These are phyloP conservation scores for Colletotrichum graminicola DNA, from an alignment of 2,329 filamentous ascomycete genomes.

Conservation along the genomic window DNA sequence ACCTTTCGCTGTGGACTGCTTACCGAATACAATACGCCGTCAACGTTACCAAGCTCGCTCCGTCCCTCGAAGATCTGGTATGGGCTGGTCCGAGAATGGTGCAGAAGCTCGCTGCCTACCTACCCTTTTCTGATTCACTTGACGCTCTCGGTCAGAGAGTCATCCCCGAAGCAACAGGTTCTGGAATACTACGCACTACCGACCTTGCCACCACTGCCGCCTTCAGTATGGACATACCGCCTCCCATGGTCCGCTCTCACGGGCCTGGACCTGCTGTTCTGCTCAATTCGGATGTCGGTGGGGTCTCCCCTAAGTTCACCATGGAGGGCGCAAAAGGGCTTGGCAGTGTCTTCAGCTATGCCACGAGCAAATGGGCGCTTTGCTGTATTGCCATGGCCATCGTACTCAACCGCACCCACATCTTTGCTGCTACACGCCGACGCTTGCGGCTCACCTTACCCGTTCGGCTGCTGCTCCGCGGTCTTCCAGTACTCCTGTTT, in stretches of 20 bases:
- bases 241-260: constrained; percentile 17
- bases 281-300: constrained; percentile 52
- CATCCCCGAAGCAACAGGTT: constrained; percentile 69
- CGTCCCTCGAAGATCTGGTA: constrained; percentile 76
- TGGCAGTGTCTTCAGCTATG: constrained; percentile 89
- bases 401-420: constrained; percentile 89
- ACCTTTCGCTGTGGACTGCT: constrained; percentile 66
- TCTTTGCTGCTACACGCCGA: constrained; percentile 90
- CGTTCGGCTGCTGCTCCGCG: constrained; percentile 76
- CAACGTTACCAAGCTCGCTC: constrained; percentile 70
- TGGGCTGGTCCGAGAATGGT: constrained; percentile 78
- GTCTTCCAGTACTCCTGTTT: constrained; percentile 78
- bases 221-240: constrained; percentile 45
- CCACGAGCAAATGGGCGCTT: constrained; percentile 92
- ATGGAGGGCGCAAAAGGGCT: constrained; percentile 76
- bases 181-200: constrained; percentile 55
- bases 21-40: constrained; percentile 58
- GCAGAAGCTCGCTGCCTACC: constrained; percentile 74
- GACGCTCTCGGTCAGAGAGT: constrained; percentile 71
- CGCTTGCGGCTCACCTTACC: constrained; percentile 82
- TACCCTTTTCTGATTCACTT: constrained; percentile 69
- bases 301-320: constrained; percentile 61
- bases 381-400: constrained; percentile 89
- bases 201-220: constrained; percentile 58
- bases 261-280: constrained; percentile 50